These are phyloP conservation scores for Asterochloris erici DNA, from an alignment of 139 green algal species.

Conservation along the genomic window DNA sequence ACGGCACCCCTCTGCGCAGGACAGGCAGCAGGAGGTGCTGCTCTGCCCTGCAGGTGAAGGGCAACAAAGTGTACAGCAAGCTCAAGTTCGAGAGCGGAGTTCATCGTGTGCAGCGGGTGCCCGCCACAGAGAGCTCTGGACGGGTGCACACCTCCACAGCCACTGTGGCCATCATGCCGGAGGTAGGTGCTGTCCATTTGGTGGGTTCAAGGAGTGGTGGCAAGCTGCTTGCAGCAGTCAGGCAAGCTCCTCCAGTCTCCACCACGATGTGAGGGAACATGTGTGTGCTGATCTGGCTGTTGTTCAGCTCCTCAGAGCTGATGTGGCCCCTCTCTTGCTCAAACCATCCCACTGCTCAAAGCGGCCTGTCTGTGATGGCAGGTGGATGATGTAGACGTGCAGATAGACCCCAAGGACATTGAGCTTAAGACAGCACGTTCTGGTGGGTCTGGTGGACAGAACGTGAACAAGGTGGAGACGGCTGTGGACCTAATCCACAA, in stretches of 20 bases:
- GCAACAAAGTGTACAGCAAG: constrained; percentile 74
- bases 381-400: constrained; percentile 76
- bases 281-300: too few species aligned
- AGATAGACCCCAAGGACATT: constrained; percentile 79
- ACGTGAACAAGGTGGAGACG: constrained; percentile 96
- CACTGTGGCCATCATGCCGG: constrained; percentile 82
- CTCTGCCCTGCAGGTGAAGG: constrained; percentile 42
- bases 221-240: too few species aligned
- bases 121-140: constrained; percentile 88
- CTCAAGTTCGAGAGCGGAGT: constrained; percentile 98
- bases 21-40: too few species aligned
- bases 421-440: constrained; percentile 74
- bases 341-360: too few species aligned
- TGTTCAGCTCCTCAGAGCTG: too few species aligned
- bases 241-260: too few species aligned
- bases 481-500: constrained; percentile 98
- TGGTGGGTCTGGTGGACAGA: constrained; percentile 80
- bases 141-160: constrained; percentile 97
- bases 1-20: too few species aligned
- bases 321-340: too few species aligned
- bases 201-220: too few species aligned
- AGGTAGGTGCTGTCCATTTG: constrained; percentile 7
- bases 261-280: too few species aligned
- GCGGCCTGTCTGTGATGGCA: constrained; percentile 32
- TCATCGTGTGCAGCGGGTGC: constrained; percentile 97